Conservation (phyloP, 1,284 basidiomycete species). For the Trichosporon ovoides region DNA sequence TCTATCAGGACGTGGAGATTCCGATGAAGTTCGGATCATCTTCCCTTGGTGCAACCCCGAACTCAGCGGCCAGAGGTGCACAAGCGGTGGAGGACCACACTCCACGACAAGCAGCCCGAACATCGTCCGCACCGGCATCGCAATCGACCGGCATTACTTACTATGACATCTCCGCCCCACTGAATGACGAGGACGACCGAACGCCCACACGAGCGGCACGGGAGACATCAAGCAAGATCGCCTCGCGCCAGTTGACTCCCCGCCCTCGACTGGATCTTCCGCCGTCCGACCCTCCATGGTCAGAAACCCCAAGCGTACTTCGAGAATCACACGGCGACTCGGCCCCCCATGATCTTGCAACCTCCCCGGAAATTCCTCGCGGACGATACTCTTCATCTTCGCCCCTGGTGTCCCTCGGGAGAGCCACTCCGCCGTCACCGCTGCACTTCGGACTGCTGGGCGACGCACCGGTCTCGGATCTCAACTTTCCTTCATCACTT, state of each 20-base stretch:
- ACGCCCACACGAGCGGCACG: neutral
- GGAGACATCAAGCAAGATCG: conserved; percentile 16
- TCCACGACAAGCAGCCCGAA: too few relatives aligned
- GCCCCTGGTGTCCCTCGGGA: neutral
- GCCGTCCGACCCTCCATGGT: neutral
- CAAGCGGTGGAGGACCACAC: too few relatives aligned
- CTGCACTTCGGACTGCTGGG: neutral
- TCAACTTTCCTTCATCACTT: neutral
- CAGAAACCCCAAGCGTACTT: neutral
- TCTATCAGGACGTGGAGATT: neutral
- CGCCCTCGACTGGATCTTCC: neutral
- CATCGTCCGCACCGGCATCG: neutral
- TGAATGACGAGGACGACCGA: conserved; percentile 14
- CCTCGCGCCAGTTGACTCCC: conserved; percentile 16
- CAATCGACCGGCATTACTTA: neutral
- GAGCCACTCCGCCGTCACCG: neutral
- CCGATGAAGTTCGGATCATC: neutral
- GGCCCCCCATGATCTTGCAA: too few relatives aligned
- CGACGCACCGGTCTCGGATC: neutral
- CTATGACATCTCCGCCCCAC: conserved; percentile 17
- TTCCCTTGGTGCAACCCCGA: neutral
- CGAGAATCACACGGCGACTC: neutral
- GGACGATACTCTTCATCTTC: neutral
- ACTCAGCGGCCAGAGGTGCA: too few relatives aligned
- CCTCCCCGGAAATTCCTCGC: neutral